A percentile compares a stretch with the other conserved stretches of the same genome.
Evolutionary conservation across 2,329 filamentous ascomycete genomes (phyloP).

Genomic region (Claviceps pusilla): DNA sequence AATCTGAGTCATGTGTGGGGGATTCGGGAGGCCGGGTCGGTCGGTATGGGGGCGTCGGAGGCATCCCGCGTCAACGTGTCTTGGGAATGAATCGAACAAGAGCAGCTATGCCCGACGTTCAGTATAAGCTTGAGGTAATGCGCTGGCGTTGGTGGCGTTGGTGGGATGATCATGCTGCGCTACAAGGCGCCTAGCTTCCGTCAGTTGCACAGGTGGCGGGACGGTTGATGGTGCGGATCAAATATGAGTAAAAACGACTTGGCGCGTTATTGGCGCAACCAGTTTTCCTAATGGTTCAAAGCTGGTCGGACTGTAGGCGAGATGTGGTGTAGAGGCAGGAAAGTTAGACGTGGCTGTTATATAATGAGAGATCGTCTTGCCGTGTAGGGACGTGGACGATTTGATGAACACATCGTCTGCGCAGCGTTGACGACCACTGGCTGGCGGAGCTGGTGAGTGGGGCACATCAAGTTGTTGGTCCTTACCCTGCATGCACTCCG

Average conservation of each 20-base stretch:
- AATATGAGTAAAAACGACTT: constrained; percentile 5
- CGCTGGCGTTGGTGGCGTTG: constrained; percentile 6
- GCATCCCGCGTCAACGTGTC: constrained; percentile 32
- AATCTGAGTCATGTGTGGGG: constrained; percentile 55
- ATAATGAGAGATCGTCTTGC: background rate
- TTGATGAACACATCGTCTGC: background rate
- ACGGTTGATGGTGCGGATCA: background rate
- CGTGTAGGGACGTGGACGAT: background rate
- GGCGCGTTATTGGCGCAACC: constrained; percentile 1
- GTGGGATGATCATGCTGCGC: constrained; percentile 10
- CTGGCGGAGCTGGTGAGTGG: background rate
- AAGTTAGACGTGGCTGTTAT: background rate
- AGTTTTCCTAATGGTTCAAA: background rate
- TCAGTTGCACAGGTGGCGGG: background rate
- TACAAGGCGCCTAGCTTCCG: background rate
- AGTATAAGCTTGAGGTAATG: constrained; percentile 6
- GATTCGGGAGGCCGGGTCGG: constrained; percentile 41
- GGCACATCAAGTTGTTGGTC: too few relatives aligned
- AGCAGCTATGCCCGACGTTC: constrained; percentile 6
- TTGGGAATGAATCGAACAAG: background rate
- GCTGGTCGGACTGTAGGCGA: background rate
- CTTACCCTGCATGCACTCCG: too few relatives aligned
- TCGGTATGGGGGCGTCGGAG: constrained; percentile 36
- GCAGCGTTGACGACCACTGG: background rate
- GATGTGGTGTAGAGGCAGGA: background rate